These are phyloP conservation scores for Komagataella mondaviorum DNA, from an alignment of 805 yeast species.

Conservation along the genomic window DNA sequence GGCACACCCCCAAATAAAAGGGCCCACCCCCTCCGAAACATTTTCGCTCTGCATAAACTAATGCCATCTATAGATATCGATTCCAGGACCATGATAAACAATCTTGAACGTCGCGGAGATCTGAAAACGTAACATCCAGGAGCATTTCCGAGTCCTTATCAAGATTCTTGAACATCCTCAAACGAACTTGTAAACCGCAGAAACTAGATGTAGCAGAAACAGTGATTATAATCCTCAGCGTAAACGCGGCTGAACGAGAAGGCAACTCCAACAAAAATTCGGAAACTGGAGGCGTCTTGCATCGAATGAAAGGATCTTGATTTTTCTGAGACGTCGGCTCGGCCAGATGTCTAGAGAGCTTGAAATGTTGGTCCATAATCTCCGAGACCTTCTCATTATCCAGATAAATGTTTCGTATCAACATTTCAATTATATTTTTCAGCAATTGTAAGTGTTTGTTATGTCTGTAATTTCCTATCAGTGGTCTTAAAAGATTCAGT, in stretches of 20 bases:
- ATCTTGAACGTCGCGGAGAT: constrained; percentile 37
- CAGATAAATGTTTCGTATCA: constrained; percentile 1
- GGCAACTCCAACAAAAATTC: constrained; percentile 2
- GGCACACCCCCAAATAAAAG: neutral
- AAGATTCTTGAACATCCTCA: constrained; percentile 17
- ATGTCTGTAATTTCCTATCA: constrained; percentile 46
- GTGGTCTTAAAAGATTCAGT: constrained; percentile 37
- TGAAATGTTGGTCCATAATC: neutral
- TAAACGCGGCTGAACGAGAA: constrained; percentile 5
- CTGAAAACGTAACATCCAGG: constrained; percentile 33
- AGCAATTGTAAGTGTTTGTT: constrained; percentile 26
- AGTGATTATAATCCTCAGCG: constrained; percentile 11
- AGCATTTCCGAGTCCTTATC: constrained; percentile 14
- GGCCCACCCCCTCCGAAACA: neutral
- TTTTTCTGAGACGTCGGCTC: neutral
- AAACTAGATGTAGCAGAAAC: constrained; percentile 26
- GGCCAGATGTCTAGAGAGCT: constrained; percentile 10
- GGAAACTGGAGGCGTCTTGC: constrained; percentile 23
- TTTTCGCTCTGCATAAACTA: neutral
- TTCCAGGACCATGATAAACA: constrained; percentile 37
- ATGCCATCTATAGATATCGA: neutral
- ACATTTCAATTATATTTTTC: constrained; percentile 10
- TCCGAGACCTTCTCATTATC: neutral
- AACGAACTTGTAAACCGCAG: constrained; percentile 22
- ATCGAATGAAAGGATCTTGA: constrained; percentile 24